Base-by-base conservation (phyloP, 352 stramenopile genomes). In the Globisporangium abappressorium region DNA sequence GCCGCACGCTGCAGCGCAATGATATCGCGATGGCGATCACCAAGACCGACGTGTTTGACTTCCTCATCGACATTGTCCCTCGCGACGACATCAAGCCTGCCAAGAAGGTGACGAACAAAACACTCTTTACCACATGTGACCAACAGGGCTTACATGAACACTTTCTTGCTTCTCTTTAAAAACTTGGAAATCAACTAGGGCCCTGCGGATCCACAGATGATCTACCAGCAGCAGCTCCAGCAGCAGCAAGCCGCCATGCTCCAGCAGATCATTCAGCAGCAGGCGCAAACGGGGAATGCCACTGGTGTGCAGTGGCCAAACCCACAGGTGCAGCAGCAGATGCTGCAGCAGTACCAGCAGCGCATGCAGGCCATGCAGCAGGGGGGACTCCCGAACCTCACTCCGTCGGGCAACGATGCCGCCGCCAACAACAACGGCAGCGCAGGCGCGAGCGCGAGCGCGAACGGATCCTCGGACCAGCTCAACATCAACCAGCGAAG, bases 41-140 rank as follows among this genome's bases (percentile, higher is more conserved):
- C 69, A 95, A 96, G 74, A 96, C 87, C 55, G 91, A 97, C 64
- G 89, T 96, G 28, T 97, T 97, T 64, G 91, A 97, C 66, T 97
- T 97, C 68, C 81, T 97, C 33, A 97, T 97, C 47, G 91, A 97
- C 66, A 95, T 97, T 62, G 89, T 97, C 46, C 91, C 91, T 8
- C 80, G 87, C 9, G 88, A 96, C 57, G 88, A 96, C 65, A 90
- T 96, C 64, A 96, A 94, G 71, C 85, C 87, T 0, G 81, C 85
- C 57, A 96, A 96, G 68, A 96, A 96, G 81, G 55, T 60, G 46
- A 11, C 2, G 18, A 9, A 26, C n/a, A 3, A 30, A 56, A 30
- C 51, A n/a, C 12, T 34, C 24, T 22, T 57, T 18, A n/a, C 22
- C 9, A 57, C 51, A 11, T 11, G 5, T 22, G 18, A 12, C 15